phyloP scores from a whole-genome alignment of 1,284 basidiomycete species.

The Fomitopsis palustris region DNA sequence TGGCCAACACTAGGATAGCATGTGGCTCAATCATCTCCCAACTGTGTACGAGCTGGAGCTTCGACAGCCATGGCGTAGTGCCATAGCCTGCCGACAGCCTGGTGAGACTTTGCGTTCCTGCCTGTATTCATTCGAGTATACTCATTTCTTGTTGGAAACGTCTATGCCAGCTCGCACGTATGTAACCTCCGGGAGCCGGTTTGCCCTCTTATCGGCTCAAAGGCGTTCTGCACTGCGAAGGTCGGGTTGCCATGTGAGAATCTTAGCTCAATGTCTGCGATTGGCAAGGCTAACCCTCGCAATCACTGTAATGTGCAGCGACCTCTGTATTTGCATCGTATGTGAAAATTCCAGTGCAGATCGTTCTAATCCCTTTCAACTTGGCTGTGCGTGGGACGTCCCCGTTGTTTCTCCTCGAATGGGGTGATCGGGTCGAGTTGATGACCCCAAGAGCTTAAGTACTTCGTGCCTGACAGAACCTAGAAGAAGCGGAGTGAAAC shows the following conservation, averaged over 20 bases:
- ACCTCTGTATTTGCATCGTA: not conserved
- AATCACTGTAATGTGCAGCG: not conserved
- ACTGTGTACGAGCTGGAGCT: not conserved
- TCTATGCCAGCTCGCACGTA: no score
- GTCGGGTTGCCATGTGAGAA: not conserved
- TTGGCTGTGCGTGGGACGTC: not conserved
- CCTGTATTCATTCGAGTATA: no score
- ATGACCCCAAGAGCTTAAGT: not conserved
- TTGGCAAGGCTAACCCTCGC: not conserved
- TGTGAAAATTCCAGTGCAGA: not conserved
- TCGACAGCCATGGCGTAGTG: not conserved
- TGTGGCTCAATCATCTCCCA: not conserved
- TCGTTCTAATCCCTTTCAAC: not conserved
- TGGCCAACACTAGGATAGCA: not conserved
- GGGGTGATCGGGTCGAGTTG: not conserved
- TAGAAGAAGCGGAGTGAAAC: not conserved
- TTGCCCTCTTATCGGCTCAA: not conserved
- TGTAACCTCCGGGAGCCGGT: not conserved
- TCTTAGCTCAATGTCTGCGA: not conserved
- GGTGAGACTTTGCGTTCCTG: not conserved
- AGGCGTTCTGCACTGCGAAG: not conserved
- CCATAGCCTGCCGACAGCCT: not conserved
- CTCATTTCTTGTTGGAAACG: not conserved
- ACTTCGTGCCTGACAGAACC: not conserved
- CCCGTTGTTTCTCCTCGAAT: not conserved